These are phyloP conservation scores for Penicillium sp. DNA, from an alignment of 2,329 filamentous ascomycete genomes.

Conservation along the genomic window DNA sequence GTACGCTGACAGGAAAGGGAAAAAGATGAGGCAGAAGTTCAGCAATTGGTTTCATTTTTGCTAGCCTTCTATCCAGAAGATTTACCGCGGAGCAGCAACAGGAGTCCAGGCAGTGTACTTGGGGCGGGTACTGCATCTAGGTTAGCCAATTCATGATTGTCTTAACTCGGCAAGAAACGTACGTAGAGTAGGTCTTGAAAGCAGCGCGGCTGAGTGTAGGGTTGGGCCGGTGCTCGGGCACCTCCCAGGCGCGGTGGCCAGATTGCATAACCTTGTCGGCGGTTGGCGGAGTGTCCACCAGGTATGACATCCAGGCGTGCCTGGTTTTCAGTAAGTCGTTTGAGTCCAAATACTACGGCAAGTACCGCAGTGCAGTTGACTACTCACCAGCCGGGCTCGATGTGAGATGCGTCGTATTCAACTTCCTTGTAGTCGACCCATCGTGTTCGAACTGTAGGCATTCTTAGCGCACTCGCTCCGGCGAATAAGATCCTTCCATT, in stretches of 20 bases:
- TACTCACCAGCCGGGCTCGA: slow-evolving; percentile 78
- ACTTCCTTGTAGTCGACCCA: slow-evolving; percentile 96
- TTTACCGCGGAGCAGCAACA: slow-evolving; percentile 34
- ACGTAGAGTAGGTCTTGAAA: slow-evolving; percentile 95
- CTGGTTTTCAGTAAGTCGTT: slow-evolving; percentile 40
- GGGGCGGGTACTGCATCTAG: slow-evolving; percentile 24
- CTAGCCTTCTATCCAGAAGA: slow-evolving; percentile 8
- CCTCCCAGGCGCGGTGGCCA: slow-evolving; percentile 68
- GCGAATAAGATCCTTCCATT: too few relatives aligned
- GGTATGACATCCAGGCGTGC: slow-evolving; percentile 97
- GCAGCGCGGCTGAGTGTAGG: slow-evolving; percentile 69
- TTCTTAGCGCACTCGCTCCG: too few relatives aligned
- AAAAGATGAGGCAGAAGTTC: slow-evolving; percentile 9
- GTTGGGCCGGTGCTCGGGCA: slow-evolving; percentile 65
- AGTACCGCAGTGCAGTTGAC: background rate
- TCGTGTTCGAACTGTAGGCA: slow-evolving; percentile 71
- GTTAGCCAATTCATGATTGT: slow-evolving; percentile 6
- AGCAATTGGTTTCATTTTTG: slow-evolving; percentile 15
- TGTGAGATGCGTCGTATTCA: slow-evolving; percentile 59
- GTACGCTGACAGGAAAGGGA: slow-evolving; percentile 9
- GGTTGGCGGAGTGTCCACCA: slow-evolving; percentile 77
- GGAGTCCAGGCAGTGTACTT: slow-evolving; percentile 35
- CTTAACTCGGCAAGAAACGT: slow-evolving; percentile 41
- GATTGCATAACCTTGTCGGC: slow-evolving; percentile 67
- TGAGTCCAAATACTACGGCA: background rate